These are phyloP conservation scores for Trametes sp. DNA, from an alignment of 1,284 basidiomycete species.

Conservation along the genomic window DNA sequence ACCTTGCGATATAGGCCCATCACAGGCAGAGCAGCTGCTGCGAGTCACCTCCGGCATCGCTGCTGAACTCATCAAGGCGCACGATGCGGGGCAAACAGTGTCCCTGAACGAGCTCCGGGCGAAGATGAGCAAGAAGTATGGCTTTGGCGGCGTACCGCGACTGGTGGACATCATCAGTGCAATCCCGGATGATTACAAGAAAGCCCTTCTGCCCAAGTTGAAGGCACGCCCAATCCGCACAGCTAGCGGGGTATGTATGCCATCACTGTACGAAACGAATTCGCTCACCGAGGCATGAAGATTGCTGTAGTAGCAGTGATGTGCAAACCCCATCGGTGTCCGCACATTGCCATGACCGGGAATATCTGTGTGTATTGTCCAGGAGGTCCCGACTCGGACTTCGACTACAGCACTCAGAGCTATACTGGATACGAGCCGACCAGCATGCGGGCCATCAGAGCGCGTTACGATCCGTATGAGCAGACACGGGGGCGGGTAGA, in stretches of 20 bases:
- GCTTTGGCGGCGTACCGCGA: slow-evolving; percentile 87
- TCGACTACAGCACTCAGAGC: slow-evolving; percentile 99
- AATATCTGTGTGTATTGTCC: slow-evolving; percentile 99
- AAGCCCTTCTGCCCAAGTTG: slow-evolving; percentile 88
- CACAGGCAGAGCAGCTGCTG: slow-evolving; percentile 90
- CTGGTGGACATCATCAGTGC: slow-evolving; percentile 99
- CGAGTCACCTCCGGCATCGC: slow-evolving; percentile 96
- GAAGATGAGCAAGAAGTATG: slow-evolving; percentile 90
- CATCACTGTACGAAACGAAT: slow-evolving; percentile 8
- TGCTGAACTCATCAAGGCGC: slow-evolving; percentile 90
- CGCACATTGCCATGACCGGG: slow-evolving; percentile 99
- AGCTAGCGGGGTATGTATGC: slow-evolving; percentile 87
- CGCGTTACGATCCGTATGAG: slow-evolving; percentile 98
- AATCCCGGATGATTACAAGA: slow-evolving; percentile 97
- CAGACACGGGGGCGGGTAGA: slow-evolving; percentile 96
- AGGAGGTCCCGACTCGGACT: slow-evolving; percentile 98
- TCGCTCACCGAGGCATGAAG: slow-evolving; percentile 47
- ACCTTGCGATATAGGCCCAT: slow-evolving; percentile 61
- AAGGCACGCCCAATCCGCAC: slow-evolving; percentile 96
- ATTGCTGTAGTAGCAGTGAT: slow-evolving; percentile 99
- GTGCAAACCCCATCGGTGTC: slow-evolving; percentile 99
- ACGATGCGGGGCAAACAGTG: slow-evolving; percentile 78
- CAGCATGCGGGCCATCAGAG: slow-evolving; percentile 98
- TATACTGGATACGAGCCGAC: slow-evolving; percentile 99
- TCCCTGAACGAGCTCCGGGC: slow-evolving; percentile 91